Conservation (phyloP, 805 yeast species). For the Saccharomycopsis schoenii region DNA sequence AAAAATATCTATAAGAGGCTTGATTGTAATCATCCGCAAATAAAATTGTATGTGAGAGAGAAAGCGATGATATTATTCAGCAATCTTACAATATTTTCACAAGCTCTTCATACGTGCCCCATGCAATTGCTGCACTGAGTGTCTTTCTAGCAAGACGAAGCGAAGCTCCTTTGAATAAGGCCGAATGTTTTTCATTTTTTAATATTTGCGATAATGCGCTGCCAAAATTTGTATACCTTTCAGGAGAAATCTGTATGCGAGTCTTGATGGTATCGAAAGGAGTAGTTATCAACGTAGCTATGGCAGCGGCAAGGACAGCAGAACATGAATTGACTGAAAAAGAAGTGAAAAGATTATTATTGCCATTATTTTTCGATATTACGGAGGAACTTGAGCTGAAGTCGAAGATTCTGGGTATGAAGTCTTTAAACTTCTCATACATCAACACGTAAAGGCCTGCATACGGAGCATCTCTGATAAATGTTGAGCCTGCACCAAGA, state of each 20-base stretch:
- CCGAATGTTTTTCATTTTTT: slow-evolving; percentile 37
- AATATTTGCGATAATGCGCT: slow-evolving; percentile 30
- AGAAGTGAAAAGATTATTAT: slow-evolving; percentile 25
- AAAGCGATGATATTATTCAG: background rate
- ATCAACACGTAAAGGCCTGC: slow-evolving; percentile 87
- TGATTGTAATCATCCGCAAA: background rate
- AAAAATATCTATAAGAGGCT: background rate
- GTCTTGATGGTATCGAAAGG: slow-evolving; percentile 95
- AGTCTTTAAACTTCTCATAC: slow-evolving; percentile 64
- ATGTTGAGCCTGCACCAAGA: slow-evolving; percentile 80
- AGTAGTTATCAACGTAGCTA: slow-evolving; percentile 80
- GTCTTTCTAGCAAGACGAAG: slow-evolving; percentile 80
- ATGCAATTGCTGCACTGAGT: slow-evolving; percentile 85
- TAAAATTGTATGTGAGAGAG: background rate
- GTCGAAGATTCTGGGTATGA: slow-evolving; percentile 36
- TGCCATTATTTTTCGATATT: slow-evolving; percentile 9
- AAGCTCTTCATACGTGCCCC: slow-evolving; percentile 94
- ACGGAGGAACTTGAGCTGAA: background rate
- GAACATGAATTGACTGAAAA: slow-evolving; percentile 59
- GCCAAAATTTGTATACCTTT: slow-evolving; percentile 32
- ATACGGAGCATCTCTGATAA: slow-evolving; percentile 87
- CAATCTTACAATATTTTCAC: slow-evolving; percentile 29
- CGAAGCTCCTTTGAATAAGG: slow-evolving; percentile 75
- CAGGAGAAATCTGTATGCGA: slow-evolving; percentile 68
- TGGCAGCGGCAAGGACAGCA: slow-evolving; percentile 70